phyloP scores from a whole-genome alignment of 1,284 basidiomycete species.

The Golubevia sp. region DNA sequence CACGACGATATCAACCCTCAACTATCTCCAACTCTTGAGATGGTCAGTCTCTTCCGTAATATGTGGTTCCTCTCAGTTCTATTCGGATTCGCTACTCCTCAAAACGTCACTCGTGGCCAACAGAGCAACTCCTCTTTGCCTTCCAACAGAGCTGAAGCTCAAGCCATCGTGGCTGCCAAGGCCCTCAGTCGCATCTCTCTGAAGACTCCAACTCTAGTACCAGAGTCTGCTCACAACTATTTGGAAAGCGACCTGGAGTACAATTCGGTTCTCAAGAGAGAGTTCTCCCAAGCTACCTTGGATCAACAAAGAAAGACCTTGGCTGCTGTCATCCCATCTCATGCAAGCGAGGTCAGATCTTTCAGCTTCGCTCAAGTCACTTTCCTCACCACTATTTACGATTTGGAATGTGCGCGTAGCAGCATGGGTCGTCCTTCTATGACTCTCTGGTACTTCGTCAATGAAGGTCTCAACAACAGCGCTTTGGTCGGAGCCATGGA shows the following conservation, averaged over 20 bases:
- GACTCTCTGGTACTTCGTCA: slow-evolving; percentile 84
- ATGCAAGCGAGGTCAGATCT: slow-evolving; percentile 74
- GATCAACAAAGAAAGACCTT: slow-evolving; percentile 54
- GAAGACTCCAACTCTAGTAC: slow-evolving; percentile 84
- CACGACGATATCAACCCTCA: slow-evolving; percentile 76
- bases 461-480: slow-evolving; percentile 78
- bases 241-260: slow-evolving; percentile 89
- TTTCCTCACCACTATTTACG: slow-evolving; percentile 83
- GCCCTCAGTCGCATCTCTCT: slow-evolving; percentile 76
- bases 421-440: slow-evolving; percentile 79
- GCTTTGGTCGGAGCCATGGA: slow-evolving; percentile 76
- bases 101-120: slow-evolving; percentile 12
- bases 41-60: slow-evolving; percentile 85
- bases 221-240: slow-evolving; percentile 81
- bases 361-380: slow-evolving; percentile 83
- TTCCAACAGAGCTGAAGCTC: slow-evolving; percentile 70
- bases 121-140: slow-evolving; percentile 58
- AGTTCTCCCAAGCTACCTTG: slow-evolving; percentile 37
- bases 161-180: slow-evolving; percentile 68
- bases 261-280: slow-evolving; percentile 80
- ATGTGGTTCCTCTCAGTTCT: slow-evolving; percentile 92
- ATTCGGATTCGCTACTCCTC: slow-evolving; percentile 70
- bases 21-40: slow-evolving; percentile 67
- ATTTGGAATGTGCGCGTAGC: slow-evolving; percentile 86
- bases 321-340: slow-evolving; percentile 69